These are phyloP conservation scores for Didymella arachidicola DNA, from an alignment of 2,329 filamentous ascomycete species.

Conservation along the genomic window DNA sequence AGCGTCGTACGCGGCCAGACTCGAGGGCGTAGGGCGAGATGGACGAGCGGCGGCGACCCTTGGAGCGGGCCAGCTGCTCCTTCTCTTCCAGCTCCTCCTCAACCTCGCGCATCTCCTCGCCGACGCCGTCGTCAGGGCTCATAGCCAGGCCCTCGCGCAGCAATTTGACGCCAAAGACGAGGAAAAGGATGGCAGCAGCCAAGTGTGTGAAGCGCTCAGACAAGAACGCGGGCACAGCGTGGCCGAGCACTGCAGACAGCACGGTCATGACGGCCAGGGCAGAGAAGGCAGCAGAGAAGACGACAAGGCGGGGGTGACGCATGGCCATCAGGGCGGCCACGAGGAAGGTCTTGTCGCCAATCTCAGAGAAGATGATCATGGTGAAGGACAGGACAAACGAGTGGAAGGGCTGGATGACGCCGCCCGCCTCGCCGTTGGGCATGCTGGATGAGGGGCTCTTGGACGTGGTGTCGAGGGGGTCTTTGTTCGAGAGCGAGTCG, in stretches of 20 bases:
- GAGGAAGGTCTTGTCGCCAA: conserved; percentile 98
- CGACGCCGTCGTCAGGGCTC: conserved; percentile 86
- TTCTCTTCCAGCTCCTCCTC: conserved; percentile 94
- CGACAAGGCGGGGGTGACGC: conserved; percentile 92
- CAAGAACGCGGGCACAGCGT: conserved; percentile 88
- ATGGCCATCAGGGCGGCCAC: conserved; percentile 98
- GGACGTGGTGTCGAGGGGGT: conserved; percentile 56
- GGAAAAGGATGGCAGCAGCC: conserved; percentile 82
- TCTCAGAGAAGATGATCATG: conserved; percentile 97
- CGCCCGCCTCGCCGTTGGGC: conserved; percentile 58
- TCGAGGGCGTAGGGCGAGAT: conserved; percentile 80
- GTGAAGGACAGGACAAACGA: conserved; percentile 91
- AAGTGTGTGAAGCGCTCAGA: conserved; percentile 92
- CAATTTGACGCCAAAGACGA: conserved; percentile 86
- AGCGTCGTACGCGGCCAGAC: conserved; percentile 77
- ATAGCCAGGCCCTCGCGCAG: conserved; percentile 87
- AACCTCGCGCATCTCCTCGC: conserved; percentile 98
- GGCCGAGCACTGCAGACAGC: conserved; percentile 88
- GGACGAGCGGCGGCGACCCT: conserved; percentile 69
- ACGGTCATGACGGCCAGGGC: conserved; percentile 95
- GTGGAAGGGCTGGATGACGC: conserved; percentile 80
- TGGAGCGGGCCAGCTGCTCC: conserved; percentile 75
- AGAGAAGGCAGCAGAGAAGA: conserved; percentile 93
- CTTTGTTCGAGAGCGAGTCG: conserved; percentile 67
- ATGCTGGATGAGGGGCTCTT: conserved; percentile 37